Percentiles rank a stretch among this genome's conserved stretches.
These are phyloP conservation scores for Tuber indicum DNA, from an alignment of 495 filamentous ascomycete species.

Conservation along the genomic window DNA sequence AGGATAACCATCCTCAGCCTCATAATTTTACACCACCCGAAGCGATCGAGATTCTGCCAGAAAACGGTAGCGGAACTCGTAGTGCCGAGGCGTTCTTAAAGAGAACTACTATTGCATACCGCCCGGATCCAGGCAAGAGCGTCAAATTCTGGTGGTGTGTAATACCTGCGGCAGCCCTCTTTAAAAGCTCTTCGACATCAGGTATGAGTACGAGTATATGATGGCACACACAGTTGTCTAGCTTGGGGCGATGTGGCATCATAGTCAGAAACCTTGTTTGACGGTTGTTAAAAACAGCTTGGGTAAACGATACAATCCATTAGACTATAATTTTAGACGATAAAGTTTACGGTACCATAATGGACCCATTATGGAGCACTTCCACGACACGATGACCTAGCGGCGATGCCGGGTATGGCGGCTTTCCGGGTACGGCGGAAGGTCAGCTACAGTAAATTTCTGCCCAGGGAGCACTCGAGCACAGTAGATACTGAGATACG, in stretches of 20 bases:
- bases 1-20: background rate
- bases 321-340: background rate
- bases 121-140: too few relatives aligned
- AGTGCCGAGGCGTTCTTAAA: too few relatives aligned
- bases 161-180: too few relatives aligned
- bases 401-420: background rate
- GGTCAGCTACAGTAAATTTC: too few relatives aligned
- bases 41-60: background rate
- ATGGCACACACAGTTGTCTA: background rate
- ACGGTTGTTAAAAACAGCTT: background rate
- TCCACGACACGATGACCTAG: background rate
- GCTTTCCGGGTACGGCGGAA: background rate
- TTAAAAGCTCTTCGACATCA: too few relatives aligned
- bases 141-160: too few relatives aligned
- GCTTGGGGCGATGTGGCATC: background rate
- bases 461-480: background rate
- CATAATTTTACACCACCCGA: background rate
- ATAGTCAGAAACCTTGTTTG: background rate
- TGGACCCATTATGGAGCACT: background rate
- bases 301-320: background rate
- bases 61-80: background rate
- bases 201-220: too few relatives aligned
- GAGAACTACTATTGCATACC: background rate
- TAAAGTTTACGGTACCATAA: background rate
- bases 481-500: background rate